Percentiles rank a stretch among this genome's conserved stretches.
These are phyloP conservation scores for Gymnopilus dilepis DNA, from an alignment of 768 basidiomycete genomes.

Conservation along the genomic window DNA sequence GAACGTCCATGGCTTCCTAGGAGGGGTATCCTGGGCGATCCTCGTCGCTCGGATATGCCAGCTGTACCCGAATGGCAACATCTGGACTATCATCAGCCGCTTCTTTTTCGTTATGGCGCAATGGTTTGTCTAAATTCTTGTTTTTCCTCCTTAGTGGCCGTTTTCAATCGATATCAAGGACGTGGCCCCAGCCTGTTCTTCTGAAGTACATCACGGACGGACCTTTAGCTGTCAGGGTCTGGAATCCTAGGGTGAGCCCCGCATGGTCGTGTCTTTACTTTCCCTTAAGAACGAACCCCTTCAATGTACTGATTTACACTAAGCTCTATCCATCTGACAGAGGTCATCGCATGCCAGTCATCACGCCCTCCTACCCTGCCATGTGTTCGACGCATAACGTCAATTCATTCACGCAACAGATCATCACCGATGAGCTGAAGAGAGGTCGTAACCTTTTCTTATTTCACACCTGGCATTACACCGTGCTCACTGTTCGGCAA, in stretches of 20 bases:
- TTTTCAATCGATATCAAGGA: slow-evolving; percentile 54
- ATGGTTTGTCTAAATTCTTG: slow-evolving; percentile 69
- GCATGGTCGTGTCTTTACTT: no score
- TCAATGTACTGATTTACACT: no score
- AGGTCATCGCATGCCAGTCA: slow-evolving; percentile 97
- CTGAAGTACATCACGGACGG: slow-evolving; percentile 97
- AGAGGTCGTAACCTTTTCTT: slow-evolving; percentile 67
- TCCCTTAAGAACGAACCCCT: no score
- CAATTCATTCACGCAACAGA: slow-evolving; percentile 91
- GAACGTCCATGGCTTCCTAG: slow-evolving; percentile 98
- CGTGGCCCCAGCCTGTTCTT: slow-evolving; percentile 97
- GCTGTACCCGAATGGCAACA: slow-evolving; percentile 92
- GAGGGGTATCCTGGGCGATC: slow-evolving; percentile 98
- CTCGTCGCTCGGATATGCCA: slow-evolving; percentile 99
- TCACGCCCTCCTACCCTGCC: slow-evolving; percentile 97
- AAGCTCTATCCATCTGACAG: slow-evolving; percentile 93
- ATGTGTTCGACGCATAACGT: slow-evolving; percentile 99
- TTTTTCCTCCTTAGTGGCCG: background rate
- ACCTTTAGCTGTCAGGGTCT: slow-evolving; percentile 89
- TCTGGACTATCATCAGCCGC: slow-evolving; percentile 94
- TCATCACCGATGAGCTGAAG: slow-evolving; percentile 96
- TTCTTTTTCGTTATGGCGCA: slow-evolving; percentile 99
- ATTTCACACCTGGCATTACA: no score
- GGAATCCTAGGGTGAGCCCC: slow-evolving; percentile 88
- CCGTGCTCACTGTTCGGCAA: no score